phyloP scores from a whole-genome alignment of 1,284 basidiomycete genomes.

The Malassezia psittaci region DNA sequence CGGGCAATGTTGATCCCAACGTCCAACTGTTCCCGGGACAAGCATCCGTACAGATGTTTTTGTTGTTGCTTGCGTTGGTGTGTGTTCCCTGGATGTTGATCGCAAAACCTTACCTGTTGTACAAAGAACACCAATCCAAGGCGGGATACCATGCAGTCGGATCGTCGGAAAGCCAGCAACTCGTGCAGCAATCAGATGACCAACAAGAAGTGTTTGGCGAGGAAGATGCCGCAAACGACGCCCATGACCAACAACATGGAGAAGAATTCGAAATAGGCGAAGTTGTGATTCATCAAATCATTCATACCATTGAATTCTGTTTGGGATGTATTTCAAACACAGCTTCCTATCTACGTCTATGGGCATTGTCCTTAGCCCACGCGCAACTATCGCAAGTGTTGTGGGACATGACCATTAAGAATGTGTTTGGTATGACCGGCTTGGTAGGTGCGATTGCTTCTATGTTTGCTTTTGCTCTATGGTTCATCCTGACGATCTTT shows the following conservation, averaged over 20 bases:
- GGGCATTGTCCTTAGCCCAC: conserved; percentile 95
- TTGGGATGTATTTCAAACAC: conserved; percentile 98
- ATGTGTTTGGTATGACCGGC: conserved; percentile 45
- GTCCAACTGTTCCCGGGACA: conserved; percentile 78
- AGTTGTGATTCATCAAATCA: conserved; percentile 89
- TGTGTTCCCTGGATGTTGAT: conserved; percentile 94
- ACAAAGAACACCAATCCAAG: conserved; percentile 78
- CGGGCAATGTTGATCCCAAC: conserved; percentile 55
- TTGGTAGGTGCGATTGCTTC: conserved; percentile 56
- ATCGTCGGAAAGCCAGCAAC: conserved; percentile 23
- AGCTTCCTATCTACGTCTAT: conserved; percentile 94
- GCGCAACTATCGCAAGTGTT: conserved; percentile 88
- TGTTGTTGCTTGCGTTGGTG: conserved; percentile 69
- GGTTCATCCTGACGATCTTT: conserved; percentile 68
- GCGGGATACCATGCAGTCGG: conserved; percentile 61
- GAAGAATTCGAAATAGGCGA: conserved; percentile 71
- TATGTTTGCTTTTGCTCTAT: conserved; percentile 61
- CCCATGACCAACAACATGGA: conserved; percentile 32
- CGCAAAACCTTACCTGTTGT: conserved; percentile 84
- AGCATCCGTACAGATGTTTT: conserved; percentile 67
- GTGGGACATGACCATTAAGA: conserved; percentile 47
- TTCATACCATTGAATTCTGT: conserved; percentile 70
- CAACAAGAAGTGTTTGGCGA: conserved; percentile 19
- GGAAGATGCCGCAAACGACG: conserved; percentile 30
- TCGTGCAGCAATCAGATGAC: conserved; percentile 29